These are phyloP conservation scores for Przewalskia tangutica DNA, from an alignment of 257 asterid genomes.

Conservation along the genomic window DNA sequence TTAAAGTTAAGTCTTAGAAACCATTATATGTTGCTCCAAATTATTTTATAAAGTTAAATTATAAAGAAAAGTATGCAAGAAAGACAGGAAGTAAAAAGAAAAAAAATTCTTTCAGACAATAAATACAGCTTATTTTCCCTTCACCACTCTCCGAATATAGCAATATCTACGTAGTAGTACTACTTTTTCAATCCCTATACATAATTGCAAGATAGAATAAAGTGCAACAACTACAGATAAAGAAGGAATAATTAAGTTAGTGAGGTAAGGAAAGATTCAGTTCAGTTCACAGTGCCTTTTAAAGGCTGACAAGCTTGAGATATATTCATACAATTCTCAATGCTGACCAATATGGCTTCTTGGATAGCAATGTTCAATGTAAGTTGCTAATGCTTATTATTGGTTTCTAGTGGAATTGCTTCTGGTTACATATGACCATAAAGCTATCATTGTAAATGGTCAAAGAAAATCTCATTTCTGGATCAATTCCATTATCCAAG, in stretches of 20 bases:
- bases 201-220: conserved; percentile 22
- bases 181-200: not conserved
- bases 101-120: not conserved
- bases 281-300: conserved; percentile 1
- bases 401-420: conserved; percentile 16
- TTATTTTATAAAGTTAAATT: no score
- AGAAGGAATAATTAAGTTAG: conserved; percentile 6
- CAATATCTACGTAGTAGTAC: not conserved
- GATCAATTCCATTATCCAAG: conserved; percentile 92
- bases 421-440: conserved; percentile 69
- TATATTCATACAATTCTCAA: not conserved
- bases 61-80: no score
- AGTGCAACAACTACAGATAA: conserved; percentile 13
- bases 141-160: not conserved
- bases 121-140: conserved; percentile 2
- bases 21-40: no score
- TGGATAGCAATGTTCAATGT: conserved; percentile 14
- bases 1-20: no score
- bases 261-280: not conserved
- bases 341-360: not conserved
- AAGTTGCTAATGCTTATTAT: conserved; percentile 16
- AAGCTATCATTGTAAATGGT: conserved; percentile 62
- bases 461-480: conserved; percentile 62
- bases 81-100: no score
- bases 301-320: conserved; percentile 6